Conservation (phyloP, 2,329 filamentous ascomycete genomes). For the Nemania abortiva region DNA sequence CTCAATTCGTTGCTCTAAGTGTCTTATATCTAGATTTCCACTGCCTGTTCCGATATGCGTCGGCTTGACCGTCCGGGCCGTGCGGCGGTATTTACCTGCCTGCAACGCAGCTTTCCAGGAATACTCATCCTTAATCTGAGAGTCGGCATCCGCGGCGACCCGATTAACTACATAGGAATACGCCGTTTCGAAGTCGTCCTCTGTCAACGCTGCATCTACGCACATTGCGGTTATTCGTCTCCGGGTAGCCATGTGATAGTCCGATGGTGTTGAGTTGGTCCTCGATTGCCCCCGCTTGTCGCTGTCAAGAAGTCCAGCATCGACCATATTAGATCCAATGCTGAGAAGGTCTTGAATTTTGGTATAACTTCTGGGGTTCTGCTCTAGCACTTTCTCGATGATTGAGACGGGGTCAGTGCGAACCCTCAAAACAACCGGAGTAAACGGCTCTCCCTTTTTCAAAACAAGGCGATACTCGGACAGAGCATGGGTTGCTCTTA, state of each 20-base stretch:
- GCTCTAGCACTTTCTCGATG: slow-evolving; percentile 78
- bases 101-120: slow-evolving; percentile 84
- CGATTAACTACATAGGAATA: slow-evolving; percentile 85
- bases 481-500: slow-evolving; percentile 79
- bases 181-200: slow-evolving; percentile 87
- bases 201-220: slow-evolving; percentile 78
- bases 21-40: slow-evolving; percentile 72
- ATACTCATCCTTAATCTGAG: slow-evolving; percentile 67
- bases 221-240: slow-evolving; percentile 83
- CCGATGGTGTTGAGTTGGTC: slow-evolving; percentile 44
- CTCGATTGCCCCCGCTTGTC: slow-evolving; percentile 49
- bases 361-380: slow-evolving; percentile 80
- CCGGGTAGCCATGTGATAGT: slow-evolving; percentile 61
- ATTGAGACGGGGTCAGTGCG: slow-evolving; percentile 80
- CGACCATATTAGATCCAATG: slow-evolving; percentile 75
- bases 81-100: slow-evolving; percentile 79
- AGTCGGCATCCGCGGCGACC: slow-evolving; percentile 59
- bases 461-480: slow-evolving; percentile 82
- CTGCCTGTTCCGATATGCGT: slow-evolving; percentile 71
- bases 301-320: slow-evolving; percentile 63
- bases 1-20: slow-evolving; percentile 84
- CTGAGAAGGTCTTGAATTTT: slow-evolving; percentile 78
- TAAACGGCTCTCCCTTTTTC: slow-evolving; percentile 83
- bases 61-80: slow-evolving; percentile 63
- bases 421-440: slow-evolving; percentile 81